Base-by-base conservation (phyloP, 345 rosid genomes). In the Cardamine resedifolia region DNA sequence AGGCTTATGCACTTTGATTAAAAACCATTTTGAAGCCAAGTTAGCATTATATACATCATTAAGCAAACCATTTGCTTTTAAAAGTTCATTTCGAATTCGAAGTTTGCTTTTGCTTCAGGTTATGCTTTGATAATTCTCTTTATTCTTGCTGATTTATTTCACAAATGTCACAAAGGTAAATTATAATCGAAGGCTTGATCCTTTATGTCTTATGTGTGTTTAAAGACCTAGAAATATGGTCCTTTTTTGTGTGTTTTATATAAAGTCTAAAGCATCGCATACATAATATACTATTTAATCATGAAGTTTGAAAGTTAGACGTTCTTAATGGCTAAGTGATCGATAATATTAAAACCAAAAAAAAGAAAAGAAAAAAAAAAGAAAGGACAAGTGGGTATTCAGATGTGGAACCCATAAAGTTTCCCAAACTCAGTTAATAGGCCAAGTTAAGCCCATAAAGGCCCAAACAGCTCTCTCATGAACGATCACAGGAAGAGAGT, bases 91-190 rank as follows among this genome's bases (percentile, higher is more conserved):
- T 45, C 20, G 1, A 56, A 73, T 24, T 45, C 6, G 3, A 64
- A 64, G 65, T 64, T 45, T 64, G 65, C 71, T 73, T 70, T 64
- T 64, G 71, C 71, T 73, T 64, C 70, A 43, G 57, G 70, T 64
- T 41, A 72, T 58, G 47, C 64, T 72, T 72, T 51, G 24, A 16
- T 43, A 21, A 43, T 16, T 53, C 76, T 64, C 64, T 64, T 72
- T 72, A 53, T 53, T 63, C 64, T 64, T 31, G 70, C n/a, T 43
- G 28, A 23, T 43, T 72, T 43, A 31, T 71, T 61, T 71, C 31
- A 12, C n/a, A 49, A 49, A 49, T 16, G 11, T 36, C 14, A 59
- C 33, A 49, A 44, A 59, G 12, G 31, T 38, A 38, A 49, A 18
- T 50, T 19, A n/a, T 5, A 43, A 63, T 11, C 15, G 20, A 31